Evolutionary conservation across 768 basidiomycete genomes (phyloP), one percentile per base, ranked within the genome.

Genomic region (Gloeostereum incarnatum): DNA sequence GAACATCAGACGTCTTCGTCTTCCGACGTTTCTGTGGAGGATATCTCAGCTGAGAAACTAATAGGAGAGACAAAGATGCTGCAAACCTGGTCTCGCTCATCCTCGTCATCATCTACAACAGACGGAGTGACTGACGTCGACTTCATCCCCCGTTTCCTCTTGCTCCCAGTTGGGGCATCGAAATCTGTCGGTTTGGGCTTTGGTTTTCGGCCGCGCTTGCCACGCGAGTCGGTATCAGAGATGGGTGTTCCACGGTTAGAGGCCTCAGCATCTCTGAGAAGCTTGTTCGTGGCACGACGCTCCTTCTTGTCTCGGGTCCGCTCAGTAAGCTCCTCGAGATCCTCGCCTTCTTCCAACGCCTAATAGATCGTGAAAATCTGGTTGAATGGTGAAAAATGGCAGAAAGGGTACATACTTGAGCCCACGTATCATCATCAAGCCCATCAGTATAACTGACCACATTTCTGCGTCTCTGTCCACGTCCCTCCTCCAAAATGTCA

Each of bases 361-460:
- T 81, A 41, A n/a, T n/a, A n/a, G n/a, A n/a, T n/a, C n/a, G n/a
- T n/a, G n/a, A 26, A 35, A 9, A 38, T 35, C 38, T 33, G 36
- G 25, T 8, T 36, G 18, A 2, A 16, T 24, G 41, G 32, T 27
- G 39, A 45, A 36, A 38, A 10, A 14, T 43, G 35, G 14, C 30
- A 30, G 35, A 22, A 36, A 17, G 35, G 40, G 13, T 16, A 65
- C 71, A 42, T 53, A 82, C 82, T 71, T 85, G 71, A 22, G 89
- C 77, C 84, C 90, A 96, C 48, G 92, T 82, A 52, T 96, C 94
- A 48, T 98, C 94, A 37, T 79, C 83, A 40, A 98, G 68, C 11
- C 92, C 92, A 53, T 97, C 94, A 42, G 84, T 93, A 53, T 98
- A 98, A 53, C 78, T 82, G 44, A 98, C 89, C 31, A 83, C 71